These are phyloP conservation scores for Zygoascus tannicola DNA, from an alignment of 805 yeast species.

Conservation along the genomic window DNA sequence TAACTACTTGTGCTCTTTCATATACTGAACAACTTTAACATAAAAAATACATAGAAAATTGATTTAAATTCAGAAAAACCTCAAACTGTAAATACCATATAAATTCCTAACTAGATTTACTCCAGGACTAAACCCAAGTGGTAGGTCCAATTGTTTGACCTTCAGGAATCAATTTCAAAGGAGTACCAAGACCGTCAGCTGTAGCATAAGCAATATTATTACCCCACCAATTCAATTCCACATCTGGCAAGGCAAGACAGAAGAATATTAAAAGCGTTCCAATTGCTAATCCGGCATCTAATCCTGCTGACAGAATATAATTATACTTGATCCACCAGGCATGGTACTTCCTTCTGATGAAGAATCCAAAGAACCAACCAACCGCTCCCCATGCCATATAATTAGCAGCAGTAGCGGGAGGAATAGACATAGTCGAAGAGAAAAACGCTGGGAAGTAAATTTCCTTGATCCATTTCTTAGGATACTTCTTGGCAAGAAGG, in stretches of 20 bases:
- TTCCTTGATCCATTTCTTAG: neutral
- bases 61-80: no score
- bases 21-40: no score
- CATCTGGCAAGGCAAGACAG: neutral
- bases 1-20: no score
- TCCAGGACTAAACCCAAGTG: neutral
- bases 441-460: slow-evolving; percentile 8
- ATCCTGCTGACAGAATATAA: slow-evolving; percentile 3
- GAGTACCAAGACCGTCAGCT: neutral
- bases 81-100: no score
- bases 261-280: slow-evolving; percentile 2
- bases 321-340: slow-evolving; percentile 7
- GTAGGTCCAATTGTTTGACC: slow-evolving; percentile 1
- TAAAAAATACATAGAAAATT: no score
- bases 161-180: neutral
- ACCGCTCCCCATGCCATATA: slow-evolving; percentile 14
- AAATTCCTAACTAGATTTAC: no score
- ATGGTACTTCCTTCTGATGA: slow-evolving; percentile 35
- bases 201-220: neutral
- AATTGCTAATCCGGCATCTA: slow-evolving; percentile 5
- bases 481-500: slow-evolving; percentile 3
- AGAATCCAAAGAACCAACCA: slow-evolving; percentile 35
- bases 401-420: slow-evolving; percentile 22
- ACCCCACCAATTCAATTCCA: slow-evolving; percentile 4
- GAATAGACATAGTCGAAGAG: slow-evolving; percentile 31